A percentile compares a stretch with the other conserved stretches of the same genome.
phyloP scores from a whole-genome alignment of 2,329 filamentous ascomycete genomes.

The Curvularia spicifera region DNA sequence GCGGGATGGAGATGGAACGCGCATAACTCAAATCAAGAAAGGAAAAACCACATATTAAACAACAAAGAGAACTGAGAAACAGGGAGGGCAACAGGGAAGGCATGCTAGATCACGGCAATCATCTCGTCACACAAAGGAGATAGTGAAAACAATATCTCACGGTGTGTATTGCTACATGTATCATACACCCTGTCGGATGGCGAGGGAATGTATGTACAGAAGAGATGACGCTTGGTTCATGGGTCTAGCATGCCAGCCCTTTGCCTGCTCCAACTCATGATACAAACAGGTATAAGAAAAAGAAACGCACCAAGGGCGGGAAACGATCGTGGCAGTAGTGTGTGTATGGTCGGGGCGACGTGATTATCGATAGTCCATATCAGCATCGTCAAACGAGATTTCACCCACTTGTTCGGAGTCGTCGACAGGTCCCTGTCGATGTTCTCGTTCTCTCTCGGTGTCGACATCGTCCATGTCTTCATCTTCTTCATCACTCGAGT shows the following conservation, averaged over 20 bases:
- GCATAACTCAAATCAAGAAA: conserved; percentile 2
- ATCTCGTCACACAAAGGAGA: conserved; percentile 20
- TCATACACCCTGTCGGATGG: conserved; percentile 35
- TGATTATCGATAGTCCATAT: conserved; percentile 64
- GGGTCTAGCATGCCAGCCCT: conserved; percentile 14
- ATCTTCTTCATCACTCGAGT: conserved; percentile 94
- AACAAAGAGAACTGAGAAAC: conserved; percentile 8
- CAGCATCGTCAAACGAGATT: conserved; percentile 66
- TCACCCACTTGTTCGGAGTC: conserved; percentile 71
- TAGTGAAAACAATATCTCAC: conserved; percentile 26
- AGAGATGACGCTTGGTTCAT: conserved; percentile 21
- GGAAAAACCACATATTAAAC: neutral
- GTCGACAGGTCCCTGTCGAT: conserved; percentile 53
- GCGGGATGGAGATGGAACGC: conserved; percentile 18
- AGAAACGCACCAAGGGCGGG: conserved; percentile 50
- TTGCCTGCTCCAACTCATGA: conserved; percentile 15
- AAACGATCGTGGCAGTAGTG: conserved; percentile 40
- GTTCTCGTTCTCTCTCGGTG: conserved; percentile 64
- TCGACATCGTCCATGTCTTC: conserved; percentile 89
- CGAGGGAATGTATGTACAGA: conserved; percentile 37
- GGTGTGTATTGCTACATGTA: conserved; percentile 42
- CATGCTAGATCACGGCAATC: conserved; percentile 12
- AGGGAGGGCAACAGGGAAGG: neutral
- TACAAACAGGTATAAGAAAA: conserved; percentile 26
- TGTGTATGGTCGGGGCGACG: conserved; percentile 31